Conservation (phyloP, 1,284 basidiomycete species). For the Cryptococcus jaspeensis region DNA sequence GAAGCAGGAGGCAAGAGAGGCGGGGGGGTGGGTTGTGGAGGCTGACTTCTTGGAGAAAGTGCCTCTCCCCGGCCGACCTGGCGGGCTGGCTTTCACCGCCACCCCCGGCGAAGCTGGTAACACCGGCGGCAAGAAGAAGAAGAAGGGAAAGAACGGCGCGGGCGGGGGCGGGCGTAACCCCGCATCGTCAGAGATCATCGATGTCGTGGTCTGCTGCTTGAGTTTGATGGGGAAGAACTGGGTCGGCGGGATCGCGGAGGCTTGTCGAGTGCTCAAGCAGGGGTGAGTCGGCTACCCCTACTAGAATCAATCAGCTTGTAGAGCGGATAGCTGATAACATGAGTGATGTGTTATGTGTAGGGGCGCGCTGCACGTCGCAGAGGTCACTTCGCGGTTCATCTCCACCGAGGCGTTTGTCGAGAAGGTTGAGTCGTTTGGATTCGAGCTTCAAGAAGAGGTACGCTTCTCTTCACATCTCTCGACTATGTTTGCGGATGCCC, state of each 20-base stretch:
- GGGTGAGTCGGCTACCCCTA: slow-evolving; percentile 59
- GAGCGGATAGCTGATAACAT: not conserved
- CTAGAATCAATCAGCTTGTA: no score
- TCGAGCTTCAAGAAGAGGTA: slow-evolving; percentile 73
- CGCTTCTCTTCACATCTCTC: slow-evolving; percentile 16
- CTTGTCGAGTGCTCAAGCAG: slow-evolving; percentile 76
- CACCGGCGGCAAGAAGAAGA: slow-evolving; percentile 44
- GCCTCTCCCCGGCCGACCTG: slow-evolving; percentile 78
- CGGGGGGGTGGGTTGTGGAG: slow-evolving; percentile 70
- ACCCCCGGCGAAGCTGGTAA: slow-evolving; percentile 1
- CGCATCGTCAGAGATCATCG: slow-evolving; percentile 62
- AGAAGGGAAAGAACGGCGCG: slow-evolving; percentile 26
- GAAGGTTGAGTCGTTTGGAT: slow-evolving; percentile 73
- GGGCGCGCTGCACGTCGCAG: slow-evolving; percentile 86
- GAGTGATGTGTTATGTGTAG: slow-evolving; percentile 57
- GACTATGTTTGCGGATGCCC: slow-evolving; percentile 10
- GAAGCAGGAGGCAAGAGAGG: slow-evolving; percentile 54
- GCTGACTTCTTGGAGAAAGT: slow-evolving; percentile 72
- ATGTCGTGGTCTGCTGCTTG: slow-evolving; percentile 88
- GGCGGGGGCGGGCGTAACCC: slow-evolving; percentile 2
- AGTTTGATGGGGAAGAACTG: slow-evolving; percentile 98
- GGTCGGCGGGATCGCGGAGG: slow-evolving; percentile 84
- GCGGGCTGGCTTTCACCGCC: slow-evolving; percentile 14
- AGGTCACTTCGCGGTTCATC: slow-evolving; percentile 87
- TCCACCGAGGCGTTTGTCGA: slow-evolving; percentile 72